Conservation (phyloP, 805 yeast genomes). For the Candida krabiensis region DNA sequence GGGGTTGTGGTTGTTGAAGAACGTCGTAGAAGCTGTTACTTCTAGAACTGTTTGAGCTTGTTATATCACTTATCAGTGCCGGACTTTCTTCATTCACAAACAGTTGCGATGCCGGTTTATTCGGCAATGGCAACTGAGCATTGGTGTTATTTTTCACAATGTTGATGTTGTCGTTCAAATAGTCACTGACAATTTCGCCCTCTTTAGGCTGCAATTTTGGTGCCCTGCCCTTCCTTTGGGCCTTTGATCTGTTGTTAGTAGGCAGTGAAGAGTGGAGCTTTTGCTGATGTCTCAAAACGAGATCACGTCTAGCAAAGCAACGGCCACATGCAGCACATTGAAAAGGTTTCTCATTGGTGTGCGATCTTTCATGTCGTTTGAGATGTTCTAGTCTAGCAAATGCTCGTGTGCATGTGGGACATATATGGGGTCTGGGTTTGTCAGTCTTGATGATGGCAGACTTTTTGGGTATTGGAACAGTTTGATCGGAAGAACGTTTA, state of each 20-base stretch:
- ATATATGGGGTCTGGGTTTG: constrained; percentile 91
- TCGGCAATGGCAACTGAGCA: constrained; percentile 46
- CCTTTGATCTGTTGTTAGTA: constrained; percentile 33
- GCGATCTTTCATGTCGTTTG: constrained; percentile 90
- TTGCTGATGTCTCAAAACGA: constrained; percentile 91
- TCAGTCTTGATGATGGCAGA: constrained; percentile 83
- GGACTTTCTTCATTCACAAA: constrained; percentile 10
- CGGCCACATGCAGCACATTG: constrained; percentile 96
- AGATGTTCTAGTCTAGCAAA: constrained; percentile 94
- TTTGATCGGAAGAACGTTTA: constrained; percentile 5
- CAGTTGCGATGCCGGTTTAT: constrained; percentile 2
- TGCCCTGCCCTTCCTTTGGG: constrained; percentile 33
- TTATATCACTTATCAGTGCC: constrained; percentile 8
- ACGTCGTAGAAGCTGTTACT: constrained; percentile 14
- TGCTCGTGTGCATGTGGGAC: constrained; percentile 88
- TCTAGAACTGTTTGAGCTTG: constrained; percentile 13
- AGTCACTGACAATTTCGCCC: constrained; percentile 35
- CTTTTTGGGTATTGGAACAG: constrained; percentile 78
- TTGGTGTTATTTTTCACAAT: constrained; percentile 51
- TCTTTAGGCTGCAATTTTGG: constrained; percentile 23
- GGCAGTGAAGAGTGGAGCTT: constrained; percentile 72
- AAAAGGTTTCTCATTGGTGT: constrained; percentile 94
- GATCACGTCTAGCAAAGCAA: constrained; percentile 87
- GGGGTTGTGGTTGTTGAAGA: constrained; percentile 13
- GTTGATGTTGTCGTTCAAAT: constrained; percentile 49